phyloP scores from a whole-genome alignment of 208 protist genomes.

The Trypanosoma theileri region DNA sequence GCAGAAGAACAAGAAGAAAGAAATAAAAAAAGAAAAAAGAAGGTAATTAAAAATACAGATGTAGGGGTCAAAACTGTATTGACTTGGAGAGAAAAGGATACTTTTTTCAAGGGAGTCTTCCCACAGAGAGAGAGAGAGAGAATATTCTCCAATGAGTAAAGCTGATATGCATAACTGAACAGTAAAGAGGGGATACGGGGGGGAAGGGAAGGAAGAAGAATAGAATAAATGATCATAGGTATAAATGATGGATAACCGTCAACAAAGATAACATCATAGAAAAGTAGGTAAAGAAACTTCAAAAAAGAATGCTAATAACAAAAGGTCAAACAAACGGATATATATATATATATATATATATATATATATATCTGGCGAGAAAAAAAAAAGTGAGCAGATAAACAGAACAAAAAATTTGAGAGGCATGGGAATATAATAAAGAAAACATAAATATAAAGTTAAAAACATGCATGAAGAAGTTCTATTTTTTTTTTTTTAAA shows the following conservation, averaged over 20 bases:
- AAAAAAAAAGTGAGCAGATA: no score
- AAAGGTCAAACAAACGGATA: no score
- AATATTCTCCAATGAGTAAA: no score
- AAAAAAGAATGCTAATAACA: no score
- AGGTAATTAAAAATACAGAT: neutral
- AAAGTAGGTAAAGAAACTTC: no score
- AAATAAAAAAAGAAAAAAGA: slow-evolving; percentile 1
- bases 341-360: no score
- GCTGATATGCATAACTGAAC: neutral
- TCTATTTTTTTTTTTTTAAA: no score
- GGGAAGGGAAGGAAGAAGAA: slow-evolving; percentile 10
- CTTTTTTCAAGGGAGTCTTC: no score
- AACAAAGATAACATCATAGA: no score
- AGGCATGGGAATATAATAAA: slow-evolving; percentile 11
- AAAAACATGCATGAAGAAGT: neutral
- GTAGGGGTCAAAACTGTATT: neutral
- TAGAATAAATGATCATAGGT: neutral
- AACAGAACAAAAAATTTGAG: neutral
- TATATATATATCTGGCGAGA: no score
- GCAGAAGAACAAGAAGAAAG: neutral
- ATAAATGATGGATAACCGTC: no score
- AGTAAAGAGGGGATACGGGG: neutral
- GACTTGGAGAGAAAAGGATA: neutral
- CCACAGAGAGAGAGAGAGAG: no score
- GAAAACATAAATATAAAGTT: slow-evolving; percentile 1